A percentile compares a stretch with the other conserved stretches of the same genome.
These are phyloP conservation scores for Lentinula guzmanii DNA, from an alignment of 768 basidiomycete species.

Conservation along the genomic window DNA sequence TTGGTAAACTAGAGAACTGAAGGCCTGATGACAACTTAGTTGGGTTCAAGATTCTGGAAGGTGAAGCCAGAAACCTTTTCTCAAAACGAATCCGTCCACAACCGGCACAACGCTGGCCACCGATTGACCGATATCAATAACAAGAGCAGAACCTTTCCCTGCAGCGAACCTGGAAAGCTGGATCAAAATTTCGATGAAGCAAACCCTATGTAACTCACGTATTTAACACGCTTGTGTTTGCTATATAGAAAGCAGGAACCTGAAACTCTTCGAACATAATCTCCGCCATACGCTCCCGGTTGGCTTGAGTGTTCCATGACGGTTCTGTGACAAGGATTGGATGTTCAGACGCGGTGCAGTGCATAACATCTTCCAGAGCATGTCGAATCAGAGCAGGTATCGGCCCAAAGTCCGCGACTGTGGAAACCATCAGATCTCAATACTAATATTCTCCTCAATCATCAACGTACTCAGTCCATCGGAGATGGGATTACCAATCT, in stretches of 20 bases:
- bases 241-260: slow-evolving; percentile 93
- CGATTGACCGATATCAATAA: slow-evolving; percentile 89
- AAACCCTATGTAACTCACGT: slow-evolving; percentile 49
- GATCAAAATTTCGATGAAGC: slow-evolving; percentile 5
- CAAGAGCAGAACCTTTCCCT: slow-evolving; percentile 94
- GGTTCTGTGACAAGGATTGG: slow-evolving; percentile 93
- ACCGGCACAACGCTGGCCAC: slow-evolving; percentile 91
- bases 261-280: slow-evolving; percentile 97
- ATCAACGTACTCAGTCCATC: slow-evolving; percentile 75
- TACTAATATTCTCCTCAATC: neutral
- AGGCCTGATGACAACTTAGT: slow-evolving; percentile 51
- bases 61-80: slow-evolving; percentile 60
- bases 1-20: slow-evolving; percentile 64
- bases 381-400: slow-evolving; percentile 68
- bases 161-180: slow-evolving; percentile 71
- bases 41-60: neutral
- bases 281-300: slow-evolving; percentile 92
- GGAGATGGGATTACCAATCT: slow-evolving; percentile 73
- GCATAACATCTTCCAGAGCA: slow-evolving; percentile 72
- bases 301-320: slow-evolving; percentile 92
- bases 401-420: slow-evolving; percentile 75
- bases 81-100: slow-evolving; percentile 94
- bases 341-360: slow-evolving; percentile 74
- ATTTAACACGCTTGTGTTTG: slow-evolving; percentile 89
- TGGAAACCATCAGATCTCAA: neutral